A percentile compares a stretch with the other conserved stretches of the same genome.
phyloP scores from a whole-genome alignment of 2,329 filamentous ascomycete genomes.

The Achaetomium macrosporum region DNA sequence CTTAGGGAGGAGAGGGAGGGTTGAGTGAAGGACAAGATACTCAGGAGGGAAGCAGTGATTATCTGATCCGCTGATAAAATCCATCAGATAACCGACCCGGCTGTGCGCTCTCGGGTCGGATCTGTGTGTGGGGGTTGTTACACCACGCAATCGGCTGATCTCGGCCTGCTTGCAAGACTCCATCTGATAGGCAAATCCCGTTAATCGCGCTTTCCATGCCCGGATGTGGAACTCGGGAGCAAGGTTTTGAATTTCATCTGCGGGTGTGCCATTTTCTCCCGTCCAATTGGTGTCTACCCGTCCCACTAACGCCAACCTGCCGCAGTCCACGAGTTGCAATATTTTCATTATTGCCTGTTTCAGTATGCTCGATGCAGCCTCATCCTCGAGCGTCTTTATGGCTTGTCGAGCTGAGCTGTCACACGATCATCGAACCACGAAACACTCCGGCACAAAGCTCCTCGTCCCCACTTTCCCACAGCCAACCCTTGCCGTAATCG shows the following conservation, averaged over 20 bases:
- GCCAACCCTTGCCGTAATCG: neutral
- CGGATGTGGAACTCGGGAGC: neutral
- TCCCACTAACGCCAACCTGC: too few relatives aligned
- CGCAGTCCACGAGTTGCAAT: too few relatives aligned
- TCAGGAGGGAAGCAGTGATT: neutral
- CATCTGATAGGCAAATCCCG: too few relatives aligned
- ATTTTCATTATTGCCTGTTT: too few relatives aligned
- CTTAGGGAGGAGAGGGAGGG: neutral
- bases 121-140: neutral
- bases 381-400: too few relatives aligned
- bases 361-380: too few relatives aligned
- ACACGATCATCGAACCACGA: neutral
- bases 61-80: constrained; percentile 7
- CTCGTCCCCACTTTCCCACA: too few relatives aligned
- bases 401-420: neutral
- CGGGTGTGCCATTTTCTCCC: too few relatives aligned
- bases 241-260: too few relatives aligned
- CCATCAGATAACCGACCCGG: constrained; percentile 4
- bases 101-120: neutral
- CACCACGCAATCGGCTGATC: neutral
- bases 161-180: neutral
- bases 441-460: too few relatives aligned
- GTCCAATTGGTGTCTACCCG: too few relatives aligned
- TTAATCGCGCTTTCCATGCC: neutral
- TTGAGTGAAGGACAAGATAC: neutral